Base-by-base conservation (phyloP, 805 yeast genomes). In the Metschnikowia lachancei region DNA sequence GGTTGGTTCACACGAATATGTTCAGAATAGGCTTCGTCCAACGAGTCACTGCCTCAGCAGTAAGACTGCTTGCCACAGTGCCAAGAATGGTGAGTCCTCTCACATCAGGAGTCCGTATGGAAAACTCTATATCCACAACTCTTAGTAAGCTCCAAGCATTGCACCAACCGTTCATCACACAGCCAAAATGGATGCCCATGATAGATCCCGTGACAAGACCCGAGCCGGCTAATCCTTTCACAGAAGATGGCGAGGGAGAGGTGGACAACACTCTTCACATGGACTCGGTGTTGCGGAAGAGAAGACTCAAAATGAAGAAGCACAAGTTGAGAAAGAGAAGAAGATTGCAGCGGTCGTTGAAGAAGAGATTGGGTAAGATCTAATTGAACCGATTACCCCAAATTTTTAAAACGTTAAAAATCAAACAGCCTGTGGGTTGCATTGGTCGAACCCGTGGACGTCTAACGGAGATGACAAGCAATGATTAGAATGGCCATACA, bases 251-350 rank as follows among this genome's bases (percentile, higher is more conserved):
- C 4, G 24, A 22, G 30, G 48, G 36, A 9, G 37, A 30, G 3
- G 42, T 35, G n/a, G 67, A 62, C 47, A 61, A 62, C 43, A 66
- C 72, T 20, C 58, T 80, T 58, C 59, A 72, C 51, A 61, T 78
- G 57, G 89, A 86, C 58, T 83, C 90, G 11, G 95, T 87, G 30
- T 69, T 83, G 66, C 79, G 94, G 66, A 87, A 87, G 64, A 83
- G 99, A 74, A 81, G 87, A 70, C 81, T 87, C 66, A 92, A 90
- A 78, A 94, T 94, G 97, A 94, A 92, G 81, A 88, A 91, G 65
- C 99, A 94, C 71, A 94, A 94, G 76, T 77, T 89, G 66, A 86
- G 94, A 75, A 94, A 94, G 84, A 87, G 98, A 80, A 86, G 97
- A 81, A 90, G 83, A 80, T 87, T 83, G 38, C 95, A 91, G 68